Base-by-base conservation (phyloP, 1,284 basidiomycete genomes). In the Stygiomarasmius scandens region DNA sequence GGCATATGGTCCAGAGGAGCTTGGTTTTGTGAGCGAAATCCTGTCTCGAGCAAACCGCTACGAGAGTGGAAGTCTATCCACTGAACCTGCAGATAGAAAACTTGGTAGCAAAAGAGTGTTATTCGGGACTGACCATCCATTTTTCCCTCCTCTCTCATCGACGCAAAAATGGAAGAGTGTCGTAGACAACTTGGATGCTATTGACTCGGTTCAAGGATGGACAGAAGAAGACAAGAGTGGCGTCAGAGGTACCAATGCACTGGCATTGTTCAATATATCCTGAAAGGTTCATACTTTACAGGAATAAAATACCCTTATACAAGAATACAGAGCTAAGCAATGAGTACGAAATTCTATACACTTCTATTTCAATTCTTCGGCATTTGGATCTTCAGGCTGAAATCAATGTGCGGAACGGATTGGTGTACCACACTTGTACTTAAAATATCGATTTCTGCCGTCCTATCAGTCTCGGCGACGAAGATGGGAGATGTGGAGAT, bases 371-470 rank as follows among this genome's bases (percentile, higher is more conserved):
- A 41, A 51, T 45, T 58, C 58, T 71, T 68, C n/a, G 83, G 80
- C 65, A 81, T 82, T 73, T 95, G 92, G 60, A 97, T 89, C 81
- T 97, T 97, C 66, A 97, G 79, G 66, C 93, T 95, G 69, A 95
- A 97, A 72, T 97, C 95, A 63, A 97, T 88, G 69, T 96, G 94
- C 61, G 86, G 91, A 24, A 93, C 91, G 4, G 92, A 93, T 72
- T 96, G 94, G 68, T 97, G 95, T 23, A 97, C 93, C 3, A 84
- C 87, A 61, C 94, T 96, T 27, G 95, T 97, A 69, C 93, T 96
- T 63, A 96, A 71, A 58, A 98, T 95, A 70, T 98, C 95, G 62
- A 98, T 90, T 68, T 95, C 95, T 95, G 69, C n/a, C 34, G 29
- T 22, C 16, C 52, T 24, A 36, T n/a, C 43, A 12, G 8, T 43